Evolutionary conservation across 345 rosid species (phyloP).

Genomic region (Iberis pinnata): DNA sequence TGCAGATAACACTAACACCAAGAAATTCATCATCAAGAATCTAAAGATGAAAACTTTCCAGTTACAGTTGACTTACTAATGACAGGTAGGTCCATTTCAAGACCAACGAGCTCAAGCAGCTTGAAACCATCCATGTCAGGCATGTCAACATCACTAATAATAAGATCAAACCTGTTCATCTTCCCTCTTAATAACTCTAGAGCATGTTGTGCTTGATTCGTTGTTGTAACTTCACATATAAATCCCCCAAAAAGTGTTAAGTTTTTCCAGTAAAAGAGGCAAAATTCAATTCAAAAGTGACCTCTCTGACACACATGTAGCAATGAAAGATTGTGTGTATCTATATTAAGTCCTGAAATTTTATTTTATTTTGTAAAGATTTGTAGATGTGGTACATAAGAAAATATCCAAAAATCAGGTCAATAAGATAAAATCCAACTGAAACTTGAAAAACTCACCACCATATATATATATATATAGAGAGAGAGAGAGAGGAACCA

Average conservation of each 20-base stretch:
- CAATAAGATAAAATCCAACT: background rate
- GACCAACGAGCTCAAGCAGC: slow-evolving; percentile 89
- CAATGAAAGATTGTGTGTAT: slow-evolving; percentile 6
- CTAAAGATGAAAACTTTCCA: background rate
- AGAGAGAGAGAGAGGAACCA: slow-evolving; percentile 34
- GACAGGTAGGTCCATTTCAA: slow-evolving; percentile 99
- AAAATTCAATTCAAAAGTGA: slow-evolving; percentile 19
- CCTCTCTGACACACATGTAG: too few relatives aligned
- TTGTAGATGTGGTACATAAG: too few relatives aligned
- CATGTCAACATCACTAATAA: slow-evolving; percentile 96
- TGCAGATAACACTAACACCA: slow-evolving; percentile 69
- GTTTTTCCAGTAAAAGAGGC: slow-evolving; percentile 13
- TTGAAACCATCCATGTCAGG: slow-evolving; percentile 99
- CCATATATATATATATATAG: slow-evolving; percentile 2
- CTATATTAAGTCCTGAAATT: background rate
- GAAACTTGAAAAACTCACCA: slow-evolving; percentile 10
- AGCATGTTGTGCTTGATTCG: slow-evolving; percentile 82
- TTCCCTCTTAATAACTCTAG: slow-evolving; percentile 64
- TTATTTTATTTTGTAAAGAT: background rate
- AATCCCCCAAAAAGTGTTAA: too few relatives aligned
- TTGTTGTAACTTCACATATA: slow-evolving; percentile 79
- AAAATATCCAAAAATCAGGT: background rate
- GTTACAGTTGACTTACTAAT: slow-evolving; percentile 52
- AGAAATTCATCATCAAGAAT: background rate
- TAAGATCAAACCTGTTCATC: slow-evolving; percentile 86